Evolutionary conservation across 2,329 filamentous ascomycete genomes (phyloP).

Genomic region (Paecilomyces sp.): DNA sequence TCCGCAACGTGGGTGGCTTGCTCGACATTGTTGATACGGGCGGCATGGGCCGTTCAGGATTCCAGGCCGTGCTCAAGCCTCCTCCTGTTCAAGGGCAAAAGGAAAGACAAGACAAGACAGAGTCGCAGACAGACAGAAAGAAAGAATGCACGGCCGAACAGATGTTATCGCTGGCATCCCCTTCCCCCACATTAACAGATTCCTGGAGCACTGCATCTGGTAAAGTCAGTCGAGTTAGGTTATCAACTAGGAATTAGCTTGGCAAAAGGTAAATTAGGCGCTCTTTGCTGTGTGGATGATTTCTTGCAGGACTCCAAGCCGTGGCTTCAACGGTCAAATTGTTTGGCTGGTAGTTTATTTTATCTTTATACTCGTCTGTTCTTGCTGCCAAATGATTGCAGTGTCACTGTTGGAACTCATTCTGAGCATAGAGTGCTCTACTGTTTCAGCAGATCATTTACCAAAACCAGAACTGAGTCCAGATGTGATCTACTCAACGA

Average conservation of each 20-base stretch:
- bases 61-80: no score
- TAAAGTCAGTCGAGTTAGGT: background rate
- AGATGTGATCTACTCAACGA: background rate
- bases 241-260: background rate
- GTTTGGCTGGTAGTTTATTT: background rate
- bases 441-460: no score
- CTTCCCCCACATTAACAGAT: background rate
- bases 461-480: background rate
- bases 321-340: background rate
- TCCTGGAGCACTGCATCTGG: background rate
- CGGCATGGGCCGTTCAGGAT: background rate
- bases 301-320: background rate
- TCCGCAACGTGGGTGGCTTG: background rate
- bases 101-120: no score
- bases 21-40: background rate
- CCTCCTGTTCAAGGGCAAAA: no score
- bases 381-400: background rate
- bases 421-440: no score
- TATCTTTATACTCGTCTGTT: background rate
- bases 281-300: background rate
- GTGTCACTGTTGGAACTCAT: no score
- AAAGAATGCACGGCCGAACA: background rate
- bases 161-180: background rate
- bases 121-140: no score
- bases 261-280: background rate